These are phyloP conservation scores for Sporothrix brunneoviolacea DNA, from an alignment of 2,329 filamentous ascomycete genomes.

Conservation along the genomic window DNA sequence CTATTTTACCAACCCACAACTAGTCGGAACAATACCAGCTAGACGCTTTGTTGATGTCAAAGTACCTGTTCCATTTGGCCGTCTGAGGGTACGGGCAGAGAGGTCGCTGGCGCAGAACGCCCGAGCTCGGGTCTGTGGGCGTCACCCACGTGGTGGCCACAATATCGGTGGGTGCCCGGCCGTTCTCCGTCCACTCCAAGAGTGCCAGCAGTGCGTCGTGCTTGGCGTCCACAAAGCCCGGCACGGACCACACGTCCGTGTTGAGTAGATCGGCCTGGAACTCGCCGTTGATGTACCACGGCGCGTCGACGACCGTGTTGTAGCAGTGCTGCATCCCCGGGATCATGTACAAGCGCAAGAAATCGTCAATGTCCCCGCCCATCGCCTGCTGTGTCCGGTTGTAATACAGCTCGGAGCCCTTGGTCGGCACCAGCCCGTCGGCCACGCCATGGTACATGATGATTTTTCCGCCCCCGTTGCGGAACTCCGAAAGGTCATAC, in stretches of 20 bases:
- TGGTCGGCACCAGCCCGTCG: conserved; percentile 35
- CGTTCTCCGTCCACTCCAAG: conserved; percentile 32
- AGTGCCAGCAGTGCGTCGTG: conserved; percentile 34
- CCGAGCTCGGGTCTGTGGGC: conserved; percentile 18
- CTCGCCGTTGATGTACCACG: conserved; percentile 34
- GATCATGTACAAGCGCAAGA: conserved; percentile 47
- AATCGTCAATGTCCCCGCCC: conserved; percentile 31
- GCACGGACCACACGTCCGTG: conserved; percentile 28
- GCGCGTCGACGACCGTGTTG: conserved; percentile 29
- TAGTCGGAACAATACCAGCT: conserved; percentile 26
- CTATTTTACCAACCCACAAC: too few species aligned
- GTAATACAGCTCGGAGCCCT: conserved; percentile 31
- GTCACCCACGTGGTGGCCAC: conserved; percentile 21
- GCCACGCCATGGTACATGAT: conserved; percentile 40
- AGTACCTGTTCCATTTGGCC: conserved; percentile 25
- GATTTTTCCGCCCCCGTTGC: conserved; percentile 35
- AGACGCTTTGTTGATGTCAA: conserved; percentile 24
- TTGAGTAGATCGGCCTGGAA: conserved; percentile 25
- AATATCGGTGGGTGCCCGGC: conserved; percentile 21
- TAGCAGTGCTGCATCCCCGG: conserved; percentile 48
- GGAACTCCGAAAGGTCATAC: conserved; percentile 34
- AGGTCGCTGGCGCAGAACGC: conserved; percentile 33
- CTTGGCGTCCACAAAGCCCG: conserved; percentile 28
- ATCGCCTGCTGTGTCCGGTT: conserved; percentile 23
- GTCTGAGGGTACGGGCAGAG: conserved; percentile 30